phyloP scores from a whole-genome alignment of 2,329 filamentous ascomycete species.

The Botrytis porri region DNA sequence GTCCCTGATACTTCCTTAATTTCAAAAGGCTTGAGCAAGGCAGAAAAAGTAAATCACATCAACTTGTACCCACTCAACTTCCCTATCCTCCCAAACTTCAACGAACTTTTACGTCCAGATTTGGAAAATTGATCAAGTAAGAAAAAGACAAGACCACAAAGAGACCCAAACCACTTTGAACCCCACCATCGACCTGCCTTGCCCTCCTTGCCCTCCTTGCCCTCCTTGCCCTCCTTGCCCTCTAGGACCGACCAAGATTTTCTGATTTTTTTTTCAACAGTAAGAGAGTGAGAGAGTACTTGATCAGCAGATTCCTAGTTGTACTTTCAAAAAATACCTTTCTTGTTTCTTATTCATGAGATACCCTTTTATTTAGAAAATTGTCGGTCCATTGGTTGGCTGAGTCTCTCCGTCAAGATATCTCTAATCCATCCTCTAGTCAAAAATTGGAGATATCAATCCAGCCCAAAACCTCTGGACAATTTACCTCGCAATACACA shows the following conservation, averaged over 20 bases:
- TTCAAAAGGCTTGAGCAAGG: background rate
- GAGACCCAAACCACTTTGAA: constrained; percentile 5
- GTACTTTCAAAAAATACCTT: background rate
- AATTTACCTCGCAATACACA: background rate
- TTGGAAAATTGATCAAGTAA: background rate
- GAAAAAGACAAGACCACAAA: background rate
- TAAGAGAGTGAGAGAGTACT: background rate
- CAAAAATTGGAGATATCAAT: background rate
- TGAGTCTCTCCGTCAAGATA: background rate
- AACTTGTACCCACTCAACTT: background rate
- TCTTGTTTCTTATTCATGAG: background rate
- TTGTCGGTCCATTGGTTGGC: background rate
- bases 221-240: background rate
- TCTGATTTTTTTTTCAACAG: background rate
- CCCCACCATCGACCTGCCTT: background rate
- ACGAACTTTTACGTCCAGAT: background rate
- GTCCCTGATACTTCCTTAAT: background rate
- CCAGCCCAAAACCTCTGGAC: background rate
- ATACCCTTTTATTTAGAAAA: constrained; percentile 10
- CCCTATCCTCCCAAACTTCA: background rate
- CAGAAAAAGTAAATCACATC: background rate
- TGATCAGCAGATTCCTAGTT: background rate
- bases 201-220: background rate
- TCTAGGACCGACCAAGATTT: background rate
- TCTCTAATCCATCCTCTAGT: background rate